Evolutionary conservation across 2,329 filamentous ascomycete species (phyloP), one percentile per base, ranked within the genome.

Genomic region (Colletotrichum musae): DNA sequence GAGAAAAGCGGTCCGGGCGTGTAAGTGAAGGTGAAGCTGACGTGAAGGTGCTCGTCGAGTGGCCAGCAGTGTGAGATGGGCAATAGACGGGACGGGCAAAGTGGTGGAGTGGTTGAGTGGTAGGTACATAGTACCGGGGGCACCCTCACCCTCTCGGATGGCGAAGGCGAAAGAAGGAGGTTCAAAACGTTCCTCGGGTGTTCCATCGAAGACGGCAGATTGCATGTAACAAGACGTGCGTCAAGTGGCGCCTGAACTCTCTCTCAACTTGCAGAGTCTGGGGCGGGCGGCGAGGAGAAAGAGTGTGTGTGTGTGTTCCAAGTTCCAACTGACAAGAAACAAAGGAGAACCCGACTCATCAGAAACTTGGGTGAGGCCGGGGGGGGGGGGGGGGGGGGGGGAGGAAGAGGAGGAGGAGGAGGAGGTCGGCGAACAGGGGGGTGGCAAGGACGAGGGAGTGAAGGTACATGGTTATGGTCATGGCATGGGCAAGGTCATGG

Each of bases 221-320:
- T 78, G 79, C 78, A 77, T 78, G 79, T 78, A 77, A 80, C 78
- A 80, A 76, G 75, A 76, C 76, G 62, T 81, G 80, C 78, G 72
- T 80, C 79, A 80, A 77, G 75, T 78, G 73, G 75, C 75, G 76
- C 77, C 75, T 76, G 73, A 74, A 75, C 73, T 24, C 21, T 24
- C 21, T 24, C 21, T 73, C 70, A 61, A 62, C 64, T 71, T 26
- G 71, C 52, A 57, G 45, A 50, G 58, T 56, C 65, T 59, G 54
- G 54, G 58, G 64, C 45, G 61, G 58, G 58, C 47, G 36, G 28
- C 28, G 28, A 32, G 28, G 28, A 32, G 28, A 7, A 32, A 32
- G 7, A 32, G 28, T 32, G 28, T 32, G 28, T 32, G 28, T 32
- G 28, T 9, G 28, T 32, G 28, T 32, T 32, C 28, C 28, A 32